Evolutionary conservation across 768 basidiomycete species (phyloP), one percentile per base, ranked within the genome.

Genomic region (Lentinula aciculospora): DNA sequence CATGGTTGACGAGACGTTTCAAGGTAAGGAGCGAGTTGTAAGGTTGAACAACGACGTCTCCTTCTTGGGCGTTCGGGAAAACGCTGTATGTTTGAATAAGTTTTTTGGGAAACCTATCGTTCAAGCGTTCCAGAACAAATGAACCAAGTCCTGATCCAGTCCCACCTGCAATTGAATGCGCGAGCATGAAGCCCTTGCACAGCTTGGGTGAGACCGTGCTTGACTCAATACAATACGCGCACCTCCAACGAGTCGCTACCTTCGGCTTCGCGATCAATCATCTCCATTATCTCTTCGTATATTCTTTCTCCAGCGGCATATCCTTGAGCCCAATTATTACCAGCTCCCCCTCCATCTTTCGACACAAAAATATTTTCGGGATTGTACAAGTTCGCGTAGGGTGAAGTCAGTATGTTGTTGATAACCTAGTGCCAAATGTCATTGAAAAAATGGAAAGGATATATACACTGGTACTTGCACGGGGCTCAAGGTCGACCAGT

Each of bases 1-100:
- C 97, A 65, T 97, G 93, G 68, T 98, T 94, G 6, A 93, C 91
- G 34, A 99, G 77, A 10, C 97, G 83, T 69, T 97, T 97, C 53
- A 98, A 80, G 2, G 97, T 93, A 17, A 98, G 78, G 50, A 99
- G 71, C 1, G 93, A 93, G 70, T 99, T 99, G 73, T 99, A 99
- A 4, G 97, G 97, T 67, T 98, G 97, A 5, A 99, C 97, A 53
- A 99, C 95, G 57, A 99, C 95, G 64, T 98, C 97, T 34, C 91
- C 87, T 64, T 96, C 94, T 62, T 90, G 84, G 10, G 88, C 84
- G 64, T 96, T 94, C 2, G 97, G 97, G 63, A 99, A 99, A 57
- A 99, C 96, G 44, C 95, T 98, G 71, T 99, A 98, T 4, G 97
- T 99, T 68, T 99, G 97, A 45, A 98, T 95, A 58, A 98, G 83